These are phyloP conservation scores for Globisporangium mamillatum DNA, from an alignment of 352 stramenopile species.

Conservation along the genomic window DNA sequence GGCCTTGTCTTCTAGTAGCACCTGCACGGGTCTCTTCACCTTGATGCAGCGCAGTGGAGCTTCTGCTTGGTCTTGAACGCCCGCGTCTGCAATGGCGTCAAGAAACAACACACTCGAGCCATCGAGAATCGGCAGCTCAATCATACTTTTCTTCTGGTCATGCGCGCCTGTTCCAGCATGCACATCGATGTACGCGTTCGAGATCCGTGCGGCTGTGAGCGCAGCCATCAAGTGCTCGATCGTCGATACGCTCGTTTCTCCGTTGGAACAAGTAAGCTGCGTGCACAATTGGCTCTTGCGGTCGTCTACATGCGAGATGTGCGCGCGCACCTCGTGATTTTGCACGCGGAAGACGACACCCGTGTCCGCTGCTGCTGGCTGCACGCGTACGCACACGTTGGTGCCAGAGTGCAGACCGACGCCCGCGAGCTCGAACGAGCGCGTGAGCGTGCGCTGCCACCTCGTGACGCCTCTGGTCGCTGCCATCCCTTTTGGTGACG, in stretches of 20 bases:
- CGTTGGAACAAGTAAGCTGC: constrained; percentile 26
- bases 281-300: constrained; percentile 57
- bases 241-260: constrained; percentile 38
- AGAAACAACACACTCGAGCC: constrained; percentile 54
- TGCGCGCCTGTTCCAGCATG: neutral
- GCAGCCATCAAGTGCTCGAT: constrained; percentile 72
- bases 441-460: constrained; percentile 50
- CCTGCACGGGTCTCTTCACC: constrained; percentile 53
- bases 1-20: constrained; percentile 57
- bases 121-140: constrained; percentile 68
- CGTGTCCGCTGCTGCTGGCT: constrained; percentile 27
- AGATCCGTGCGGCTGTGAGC: constrained; percentile 41
- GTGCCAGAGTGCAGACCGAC: constrained; percentile 60
- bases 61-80: constrained; percentile 28
- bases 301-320: constrained; percentile 36
- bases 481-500: neutral
- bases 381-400: constrained; percentile 29
- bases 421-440: constrained; percentile 46
- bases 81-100: constrained; percentile 31
- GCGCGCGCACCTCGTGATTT: constrained; percentile 22
- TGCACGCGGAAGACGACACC: constrained; percentile 32
- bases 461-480: neutral
- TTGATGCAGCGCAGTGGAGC: constrained; percentile 28
- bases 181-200: constrained; percentile 44
- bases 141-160: constrained; percentile 6